Percentiles rank a stretch among this genome's conserved stretches.
Conservation (phyloP, 2,329 filamentous ascomycete genomes). For the Neonectria sp. region DNA sequence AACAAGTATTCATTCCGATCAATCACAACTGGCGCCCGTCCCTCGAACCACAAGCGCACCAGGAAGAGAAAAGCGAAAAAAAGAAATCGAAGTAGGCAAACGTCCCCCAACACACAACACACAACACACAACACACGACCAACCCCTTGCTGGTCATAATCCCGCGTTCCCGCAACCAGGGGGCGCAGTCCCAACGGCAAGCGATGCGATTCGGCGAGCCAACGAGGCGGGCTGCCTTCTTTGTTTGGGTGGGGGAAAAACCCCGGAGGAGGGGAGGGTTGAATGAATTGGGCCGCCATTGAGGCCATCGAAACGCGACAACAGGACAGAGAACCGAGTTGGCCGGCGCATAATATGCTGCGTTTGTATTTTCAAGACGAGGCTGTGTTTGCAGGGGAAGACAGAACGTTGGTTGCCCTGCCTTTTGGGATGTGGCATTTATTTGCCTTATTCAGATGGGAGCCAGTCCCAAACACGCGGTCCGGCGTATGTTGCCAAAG, state of each 20-base stretch:
- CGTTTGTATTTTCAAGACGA: background rate
- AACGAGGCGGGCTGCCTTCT: background rate
- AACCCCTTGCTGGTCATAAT: too few species aligned
- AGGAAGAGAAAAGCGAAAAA: too few species aligned
- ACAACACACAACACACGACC: too few species aligned
- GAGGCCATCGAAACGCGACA: background rate
- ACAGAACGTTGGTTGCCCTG: background rate
- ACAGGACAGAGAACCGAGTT: background rate
- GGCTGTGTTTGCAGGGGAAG: background rate
- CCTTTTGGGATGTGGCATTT: background rate
- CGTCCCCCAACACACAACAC: background rate
- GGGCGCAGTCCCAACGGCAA: background rate
- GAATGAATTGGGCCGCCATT: background rate
- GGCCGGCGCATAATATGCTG: background rate
- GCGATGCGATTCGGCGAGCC: background rate
- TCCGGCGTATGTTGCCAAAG: background rate
- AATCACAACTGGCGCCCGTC: background rate
- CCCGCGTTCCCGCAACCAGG: background rate
- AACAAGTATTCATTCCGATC: background rate
- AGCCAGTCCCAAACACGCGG: background rate
- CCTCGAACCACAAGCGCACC: too few species aligned
- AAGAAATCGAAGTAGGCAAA: background rate
- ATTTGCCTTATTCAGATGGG: constrained; percentile 2
- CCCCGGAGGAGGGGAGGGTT: background rate
- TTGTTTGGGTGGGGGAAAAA: background rate